Evolutionary conservation across 108 stramenopile genomes (phyloP).

Genomic region (Nitzschia palea): DNA sequence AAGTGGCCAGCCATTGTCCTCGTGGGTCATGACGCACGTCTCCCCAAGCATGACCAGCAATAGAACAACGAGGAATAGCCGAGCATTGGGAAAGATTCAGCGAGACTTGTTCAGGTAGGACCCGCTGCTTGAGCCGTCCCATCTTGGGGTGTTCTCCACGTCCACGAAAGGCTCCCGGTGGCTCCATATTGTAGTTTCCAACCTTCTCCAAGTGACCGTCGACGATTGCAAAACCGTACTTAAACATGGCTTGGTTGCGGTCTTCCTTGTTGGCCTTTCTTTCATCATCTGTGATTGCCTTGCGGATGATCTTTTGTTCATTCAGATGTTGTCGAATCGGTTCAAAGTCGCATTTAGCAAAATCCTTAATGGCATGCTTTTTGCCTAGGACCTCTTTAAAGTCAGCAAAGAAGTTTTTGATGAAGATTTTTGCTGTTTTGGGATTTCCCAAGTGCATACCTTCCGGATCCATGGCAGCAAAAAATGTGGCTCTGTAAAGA

Average conservation of each 20-base stretch:
- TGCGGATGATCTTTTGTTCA: constrained; percentile 84
- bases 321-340: constrained; percentile 86
- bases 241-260: constrained; percentile 77
- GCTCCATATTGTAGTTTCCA: constrained; percentile 94
- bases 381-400: constrained; percentile 79
- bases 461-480: constrained; percentile 94
- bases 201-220: constrained; percentile 98
- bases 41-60: constrained; percentile 97
- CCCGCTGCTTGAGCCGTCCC: constrained; percentile 95
- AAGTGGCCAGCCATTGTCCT: constrained; percentile 97
- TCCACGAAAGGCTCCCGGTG: constrained; percentile 97
- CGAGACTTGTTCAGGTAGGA: constrained; percentile 87
- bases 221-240: constrained; percentile 92
- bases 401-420: constrained; percentile 96
- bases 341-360: constrained; percentile 95
- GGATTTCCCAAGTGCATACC: constrained; percentile 95
- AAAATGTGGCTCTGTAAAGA: constrained; percentile 86
- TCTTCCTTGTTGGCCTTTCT: constrained; percentile 86
- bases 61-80: constrained; percentile 83
- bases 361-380: constrained; percentile 82
- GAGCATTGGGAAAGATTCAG: constrained; percentile 86
- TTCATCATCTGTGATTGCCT: constrained; percentile 94
- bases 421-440: constrained; percentile 91
- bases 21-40: constrained; percentile 94
- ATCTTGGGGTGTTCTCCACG: constrained; percentile 99